Percentiles rank a stretch among this genome's conserved stretches.
phyloP scores from a whole-genome alignment of 2,329 filamentous ascomycete species.

The Fusarium sublunatum region DNA sequence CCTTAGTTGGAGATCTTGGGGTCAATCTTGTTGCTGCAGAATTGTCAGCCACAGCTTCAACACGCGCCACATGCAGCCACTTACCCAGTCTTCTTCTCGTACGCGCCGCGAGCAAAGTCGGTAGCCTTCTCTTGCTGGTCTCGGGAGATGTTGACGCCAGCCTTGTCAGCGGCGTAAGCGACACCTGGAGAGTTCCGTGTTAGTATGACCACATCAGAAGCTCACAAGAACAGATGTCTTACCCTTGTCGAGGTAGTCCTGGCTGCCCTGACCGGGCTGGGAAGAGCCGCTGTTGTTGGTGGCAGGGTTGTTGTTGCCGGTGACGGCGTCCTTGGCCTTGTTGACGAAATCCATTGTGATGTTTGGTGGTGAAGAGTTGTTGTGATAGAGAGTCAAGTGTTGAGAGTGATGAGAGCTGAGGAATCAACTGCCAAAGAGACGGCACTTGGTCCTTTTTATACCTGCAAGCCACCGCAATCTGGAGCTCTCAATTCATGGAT shows the following conservation, averaged over 20 bases:
- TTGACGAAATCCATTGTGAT: constrained; percentile 56
- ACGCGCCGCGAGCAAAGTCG: constrained; percentile 50
- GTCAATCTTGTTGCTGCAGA: constrained; percentile 37
- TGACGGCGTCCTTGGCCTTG: constrained; percentile 45
- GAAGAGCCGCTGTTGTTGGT: constrained; percentile 14
- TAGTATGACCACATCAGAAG: neutral
- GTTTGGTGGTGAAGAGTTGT: constrained; percentile 4
- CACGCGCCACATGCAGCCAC: constrained; percentile 15
- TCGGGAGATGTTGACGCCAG: constrained; percentile 50
- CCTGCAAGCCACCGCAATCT: constrained; percentile 4
- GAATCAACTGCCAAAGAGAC: neutral
- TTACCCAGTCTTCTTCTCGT: constrained; percentile 54
- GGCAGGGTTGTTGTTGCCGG: constrained; percentile 31
- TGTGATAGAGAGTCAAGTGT: neutral
- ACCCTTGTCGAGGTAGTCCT: constrained; percentile 57
- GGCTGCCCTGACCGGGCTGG: constrained; percentile 11
- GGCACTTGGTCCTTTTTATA: constrained; percentile 33
- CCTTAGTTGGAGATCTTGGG: constrained; percentile 53
- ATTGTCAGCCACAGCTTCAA: constrained; percentile 13
- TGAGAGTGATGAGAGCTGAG: neutral
- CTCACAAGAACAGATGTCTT: neutral
- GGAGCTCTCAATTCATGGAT: constrained; percentile 4
- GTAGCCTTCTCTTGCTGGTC: constrained; percentile 55
- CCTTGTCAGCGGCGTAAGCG: constrained; percentile 48
- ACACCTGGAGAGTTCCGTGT: constrained; percentile 43